These are phyloP conservation scores for Rosa chinensis DNA, from an alignment of 306 rosid genomes.

Conservation along the genomic window DNA sequence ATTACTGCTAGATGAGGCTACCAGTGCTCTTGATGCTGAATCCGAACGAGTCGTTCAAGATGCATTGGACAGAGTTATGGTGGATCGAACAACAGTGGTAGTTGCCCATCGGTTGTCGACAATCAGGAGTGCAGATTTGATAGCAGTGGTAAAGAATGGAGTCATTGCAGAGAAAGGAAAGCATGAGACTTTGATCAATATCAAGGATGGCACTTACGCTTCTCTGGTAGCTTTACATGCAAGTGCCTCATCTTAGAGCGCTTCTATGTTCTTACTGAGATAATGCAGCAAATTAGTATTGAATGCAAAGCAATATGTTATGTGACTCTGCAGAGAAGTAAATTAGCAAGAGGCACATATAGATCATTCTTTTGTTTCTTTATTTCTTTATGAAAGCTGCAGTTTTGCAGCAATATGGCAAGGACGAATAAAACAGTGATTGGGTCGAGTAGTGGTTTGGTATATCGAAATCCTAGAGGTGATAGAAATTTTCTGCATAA, in stretches of 20 bases:
- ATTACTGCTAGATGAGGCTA: constrained; percentile 68
- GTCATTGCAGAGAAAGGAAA: constrained; percentile 43
- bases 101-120: constrained; percentile 74
- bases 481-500: neutral
- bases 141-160: constrained; percentile 66
- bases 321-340: neutral
- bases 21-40: constrained; percentile 81
- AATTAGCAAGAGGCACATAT: neutral
- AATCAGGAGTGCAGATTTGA: constrained; percentile 54
- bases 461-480: neutral
- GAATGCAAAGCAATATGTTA: neutral
- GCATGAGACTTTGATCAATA: constrained; percentile 29
- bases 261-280: neutral
- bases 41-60: constrained; percentile 73
- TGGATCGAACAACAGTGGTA: constrained; percentile 55
- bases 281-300: neutral
- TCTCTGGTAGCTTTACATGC: constrained; percentile 32
- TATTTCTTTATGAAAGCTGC: neutral
- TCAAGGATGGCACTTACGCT: constrained; percentile 33
- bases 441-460: neutral
- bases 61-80: constrained; percentile 59
- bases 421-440: neutral
- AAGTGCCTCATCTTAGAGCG: constrained; percentile 29
- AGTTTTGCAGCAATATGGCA: neutral
- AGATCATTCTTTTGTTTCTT: neutral